Evolutionary conservation across 805 yeast species (phyloP).

Genomic region (Helenozyma rhizophorensis): DNA sequence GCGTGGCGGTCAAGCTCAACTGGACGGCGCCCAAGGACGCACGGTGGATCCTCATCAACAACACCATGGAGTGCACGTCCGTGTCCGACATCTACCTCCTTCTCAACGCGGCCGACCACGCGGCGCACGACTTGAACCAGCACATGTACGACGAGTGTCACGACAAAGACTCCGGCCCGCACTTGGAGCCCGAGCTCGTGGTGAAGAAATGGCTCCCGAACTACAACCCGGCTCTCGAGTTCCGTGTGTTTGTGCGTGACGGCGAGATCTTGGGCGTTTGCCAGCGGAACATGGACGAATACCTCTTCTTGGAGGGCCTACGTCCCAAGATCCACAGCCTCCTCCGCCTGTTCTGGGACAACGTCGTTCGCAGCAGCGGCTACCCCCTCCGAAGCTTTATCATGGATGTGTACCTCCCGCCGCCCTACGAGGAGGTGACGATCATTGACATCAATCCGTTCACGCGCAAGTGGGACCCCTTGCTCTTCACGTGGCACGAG

Average conservation of each 20-base stretch:
- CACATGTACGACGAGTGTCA: slow-evolving; percentile 56
- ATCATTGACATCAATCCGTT: slow-evolving; percentile 87
- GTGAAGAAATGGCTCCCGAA: slow-evolving; percentile 72
- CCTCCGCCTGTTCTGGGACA: slow-evolving; percentile 54
- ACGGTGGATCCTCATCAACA: slow-evolving; percentile 81
- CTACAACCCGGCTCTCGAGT: slow-evolving; percentile 87
- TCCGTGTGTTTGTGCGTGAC: slow-evolving; percentile 75
- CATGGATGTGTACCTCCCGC: slow-evolving; percentile 79
- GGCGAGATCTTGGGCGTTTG: slow-evolving; percentile 64
- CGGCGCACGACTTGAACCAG: slow-evolving; percentile 71
- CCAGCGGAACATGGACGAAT: slow-evolving; percentile 84
- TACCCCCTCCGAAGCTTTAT: slow-evolving; percentile 42
- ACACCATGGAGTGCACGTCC: slow-evolving; percentile 65
- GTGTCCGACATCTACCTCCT: slow-evolving; percentile 76
- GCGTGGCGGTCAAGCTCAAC: slow-evolving; percentile 83
- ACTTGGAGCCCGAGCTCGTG: slow-evolving; percentile 56
- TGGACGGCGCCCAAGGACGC: slow-evolving; percentile 98
- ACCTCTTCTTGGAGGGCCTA: slow-evolving; percentile 59
- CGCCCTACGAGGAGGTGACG: slow-evolving; percentile 61
- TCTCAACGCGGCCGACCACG: slow-evolving; percentile 82
- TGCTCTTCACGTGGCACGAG: slow-evolving; percentile 84
- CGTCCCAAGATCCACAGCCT: slow-evolving; percentile 42
- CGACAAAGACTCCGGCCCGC: slow-evolving; percentile 16
- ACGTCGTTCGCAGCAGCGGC: slow-evolving; percentile 25
- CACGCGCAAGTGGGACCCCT: slow-evolving; percentile 69